These are phyloP conservation scores for Paratinospora sagittata DNA, from an alignment of 164 flowering plant species.

Conservation along the genomic window DNA sequence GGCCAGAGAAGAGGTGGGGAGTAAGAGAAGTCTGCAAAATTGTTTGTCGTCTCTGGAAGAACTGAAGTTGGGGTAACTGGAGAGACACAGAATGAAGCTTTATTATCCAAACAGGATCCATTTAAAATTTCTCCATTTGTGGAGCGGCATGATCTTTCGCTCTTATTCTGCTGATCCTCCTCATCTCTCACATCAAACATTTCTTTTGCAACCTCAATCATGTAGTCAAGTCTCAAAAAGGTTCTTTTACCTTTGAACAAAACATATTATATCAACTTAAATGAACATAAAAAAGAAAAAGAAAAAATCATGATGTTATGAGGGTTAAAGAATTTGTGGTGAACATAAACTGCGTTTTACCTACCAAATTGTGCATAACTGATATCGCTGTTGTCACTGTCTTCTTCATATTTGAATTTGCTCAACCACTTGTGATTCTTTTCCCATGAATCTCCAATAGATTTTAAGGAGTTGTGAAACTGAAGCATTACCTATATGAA, in stretches of 20 bases:
- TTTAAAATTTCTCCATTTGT: conserved; percentile 21
- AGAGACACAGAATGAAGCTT: conserved; percentile 28
- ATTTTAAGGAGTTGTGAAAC: conserved; percentile 43
- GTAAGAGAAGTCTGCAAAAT: conserved; percentile 23
- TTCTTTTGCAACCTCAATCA: conserved; percentile 46
- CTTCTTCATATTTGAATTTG: conserved; percentile 24
- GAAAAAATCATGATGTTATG: background rate
- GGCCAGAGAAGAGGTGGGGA: conserved; percentile 44
- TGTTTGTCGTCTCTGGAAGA: conserved; percentile 32
- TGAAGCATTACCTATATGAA: conserved; percentile 35
- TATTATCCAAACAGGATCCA: conserved; percentile 29
- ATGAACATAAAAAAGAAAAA: background rate
- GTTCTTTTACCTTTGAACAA: conserved; percentile 33
- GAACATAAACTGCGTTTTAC: background rate
- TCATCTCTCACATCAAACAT: conserved; percentile 57
- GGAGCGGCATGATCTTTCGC: conserved; percentile 12
- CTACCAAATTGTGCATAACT: conserved; percentile 49
- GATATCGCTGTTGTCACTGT: conserved; percentile 22
- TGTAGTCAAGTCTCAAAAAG: conserved; percentile 38
- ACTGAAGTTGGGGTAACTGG: conserved; percentile 81
- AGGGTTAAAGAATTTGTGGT: background rate
- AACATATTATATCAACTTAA: conserved; percentile 7
- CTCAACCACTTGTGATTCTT: conserved; percentile 33
- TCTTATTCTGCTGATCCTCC: conserved; percentile 29
- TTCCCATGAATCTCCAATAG: conserved; percentile 56